A percentile compares a stretch with the other conserved stretches of the same genome.
phyloP scores from a whole-genome alignment of 371 early-diverging fungal genomes.

The Phascolomyces articulosus region DNA sequence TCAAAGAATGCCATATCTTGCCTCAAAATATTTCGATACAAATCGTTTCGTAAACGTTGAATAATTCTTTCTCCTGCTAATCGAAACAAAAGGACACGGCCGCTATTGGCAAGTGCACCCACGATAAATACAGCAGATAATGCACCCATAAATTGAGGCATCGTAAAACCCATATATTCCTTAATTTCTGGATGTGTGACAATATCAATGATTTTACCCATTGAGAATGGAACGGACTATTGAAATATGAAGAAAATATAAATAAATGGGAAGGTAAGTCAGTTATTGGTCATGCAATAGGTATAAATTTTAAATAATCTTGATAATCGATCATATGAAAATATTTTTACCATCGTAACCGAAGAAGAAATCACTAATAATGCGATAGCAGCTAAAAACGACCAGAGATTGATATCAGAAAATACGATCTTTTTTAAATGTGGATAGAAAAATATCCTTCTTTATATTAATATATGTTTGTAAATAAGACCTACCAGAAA shows the following conservation, averaged over 20 bases:
- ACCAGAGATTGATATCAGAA: too few relatives aligned
- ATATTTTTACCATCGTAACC: constrained; percentile 63
- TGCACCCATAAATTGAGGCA: constrained; percentile 59
- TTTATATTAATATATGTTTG: background rate
- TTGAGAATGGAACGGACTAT: constrained; percentile 73
- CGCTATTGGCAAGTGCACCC: constrained; percentile 79
- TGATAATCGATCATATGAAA: too few relatives aligned
- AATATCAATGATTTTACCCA: constrained; percentile 83
- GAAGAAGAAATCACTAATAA: constrained; percentile 74
- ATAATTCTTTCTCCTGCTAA: constrained; percentile 77
- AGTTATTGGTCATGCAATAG: too few relatives aligned
- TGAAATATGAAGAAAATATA: too few relatives aligned
- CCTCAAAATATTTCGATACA: constrained; percentile 57
- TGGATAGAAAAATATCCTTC: too few relatives aligned
- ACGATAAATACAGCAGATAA: constrained; percentile 60
- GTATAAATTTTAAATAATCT: too few relatives aligned
- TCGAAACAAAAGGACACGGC: constrained; percentile 74
- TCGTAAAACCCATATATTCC: constrained; percentile 44
- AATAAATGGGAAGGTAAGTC: too few relatives aligned
- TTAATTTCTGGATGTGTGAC: constrained; percentile 58
- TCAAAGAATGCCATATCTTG: constrained; percentile 84
- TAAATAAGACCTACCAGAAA: constrained; percentile 38
- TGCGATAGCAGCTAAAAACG: constrained; percentile 53
- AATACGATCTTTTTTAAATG: too few relatives aligned
- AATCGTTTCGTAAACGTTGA: constrained; percentile 57